Conservation (phyloP, 306 rosid genomes). For the Quercus parvula region DNA sequence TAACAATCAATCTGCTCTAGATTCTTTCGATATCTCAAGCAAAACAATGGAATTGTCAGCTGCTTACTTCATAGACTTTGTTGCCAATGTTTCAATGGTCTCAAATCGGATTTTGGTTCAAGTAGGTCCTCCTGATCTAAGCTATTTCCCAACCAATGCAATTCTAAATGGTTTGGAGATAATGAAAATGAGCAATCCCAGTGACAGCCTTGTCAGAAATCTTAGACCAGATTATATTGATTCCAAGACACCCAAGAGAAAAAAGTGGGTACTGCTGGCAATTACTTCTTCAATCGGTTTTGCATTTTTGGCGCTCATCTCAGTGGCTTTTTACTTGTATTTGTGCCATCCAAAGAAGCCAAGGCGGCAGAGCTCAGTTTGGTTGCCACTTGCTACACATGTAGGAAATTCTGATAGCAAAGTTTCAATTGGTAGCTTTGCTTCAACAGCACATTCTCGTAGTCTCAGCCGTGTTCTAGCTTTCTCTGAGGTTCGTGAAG, state of each 20-base stretch:
- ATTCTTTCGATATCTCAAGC: conserved; percentile 32
- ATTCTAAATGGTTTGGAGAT: conserved; percentile 45
- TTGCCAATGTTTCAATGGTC: conserved; percentile 10
- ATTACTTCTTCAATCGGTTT: conserved; percentile 13
- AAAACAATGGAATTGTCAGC: conserved; percentile 25
- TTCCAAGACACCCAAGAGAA: conserved; percentile 14
- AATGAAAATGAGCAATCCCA: conserved; percentile 25
- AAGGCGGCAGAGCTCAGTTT: neutral
- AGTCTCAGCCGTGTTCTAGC: conserved; percentile 21
- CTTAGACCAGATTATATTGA: conserved; percentile 4
- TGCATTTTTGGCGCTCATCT: conserved; percentile 20
- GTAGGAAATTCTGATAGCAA: conserved; percentile 29
- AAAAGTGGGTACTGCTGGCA: conserved; percentile 22
- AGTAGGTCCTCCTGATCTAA: conserved; percentile 29
- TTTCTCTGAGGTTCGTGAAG: conserved; percentile 28
- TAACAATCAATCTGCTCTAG: conserved; percentile 30
- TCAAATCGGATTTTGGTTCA: conserved; percentile 31
- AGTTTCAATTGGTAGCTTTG: conserved; percentile 29
- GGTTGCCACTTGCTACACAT: conserved; percentile 24
- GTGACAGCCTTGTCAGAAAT: conserved; percentile 22
- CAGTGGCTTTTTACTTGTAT: conserved; percentile 5
- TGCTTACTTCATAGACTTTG: conserved; percentile 29
- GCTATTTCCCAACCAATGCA: conserved; percentile 27
- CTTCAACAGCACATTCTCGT: conserved; percentile 28
- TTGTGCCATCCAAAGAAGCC: conserved; percentile 16